A percentile compares a stretch with the other conserved stretches of the same genome.
phyloP scores from a whole-genome alignment of 257 asterid species.

The Solanum paucissectum region DNA sequence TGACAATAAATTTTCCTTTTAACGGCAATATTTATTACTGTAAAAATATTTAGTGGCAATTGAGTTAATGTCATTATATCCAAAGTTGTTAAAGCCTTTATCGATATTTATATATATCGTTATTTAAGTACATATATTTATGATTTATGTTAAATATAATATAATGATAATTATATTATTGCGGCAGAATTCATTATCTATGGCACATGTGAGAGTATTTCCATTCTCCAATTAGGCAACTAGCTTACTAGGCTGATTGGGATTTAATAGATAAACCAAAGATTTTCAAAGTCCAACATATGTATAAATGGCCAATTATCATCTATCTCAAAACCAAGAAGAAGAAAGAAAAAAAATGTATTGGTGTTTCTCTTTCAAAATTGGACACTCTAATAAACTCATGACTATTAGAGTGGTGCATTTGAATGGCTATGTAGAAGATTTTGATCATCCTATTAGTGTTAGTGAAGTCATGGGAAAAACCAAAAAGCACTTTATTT shows the following conservation, averaged over 20 bases:
- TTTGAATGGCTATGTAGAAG: slow-evolving; percentile 31
- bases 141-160: too few species aligned
- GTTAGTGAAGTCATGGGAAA: slow-evolving; percentile 32
- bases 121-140: too few species aligned
- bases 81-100: too few species aligned
- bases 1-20: too few species aligned
- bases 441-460: slow-evolving; percentile 28
- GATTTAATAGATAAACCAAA: background rate
- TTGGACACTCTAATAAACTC: background rate
- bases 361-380: slow-evolving; percentile 13
- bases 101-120: too few species aligned
- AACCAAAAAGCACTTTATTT: slow-evolving; percentile 21
- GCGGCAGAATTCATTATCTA: too few species aligned
- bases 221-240: background rate
- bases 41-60: too few species aligned
- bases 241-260: background rate
- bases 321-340: background rate
- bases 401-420: slow-evolving; percentile 27
- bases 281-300: background rate
- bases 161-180: too few species aligned
- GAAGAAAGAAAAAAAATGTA: background rate
- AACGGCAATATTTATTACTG: background rate
- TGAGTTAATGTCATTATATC: too few species aligned
- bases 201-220: background rate
- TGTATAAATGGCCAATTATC: background rate